Evolutionary conservation across 306 rosid genomes (phyloP), one percentile per base, ranked within the genome.

Genomic region (Corylus heterophylla): DNA sequence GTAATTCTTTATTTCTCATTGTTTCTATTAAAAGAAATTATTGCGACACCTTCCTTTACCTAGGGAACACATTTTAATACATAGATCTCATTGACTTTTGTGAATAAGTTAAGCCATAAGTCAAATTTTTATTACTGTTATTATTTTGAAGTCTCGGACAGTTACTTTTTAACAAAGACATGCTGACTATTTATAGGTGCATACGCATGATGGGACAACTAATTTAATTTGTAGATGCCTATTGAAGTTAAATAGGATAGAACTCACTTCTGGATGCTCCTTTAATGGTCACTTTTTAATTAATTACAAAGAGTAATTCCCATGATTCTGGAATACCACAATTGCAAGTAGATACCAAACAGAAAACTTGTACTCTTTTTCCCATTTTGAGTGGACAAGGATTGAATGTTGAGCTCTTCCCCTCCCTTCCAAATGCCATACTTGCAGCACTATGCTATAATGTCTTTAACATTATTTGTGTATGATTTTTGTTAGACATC

Each of bases 1-100:
- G 97, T 90, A 90, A 54, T 44, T 76, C 73, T 68, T 17, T 44
- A 76, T 71, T 73, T 64, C 75, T 69, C 51, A 1, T 39, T 18
- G 71, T 66, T 66, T 18, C 47, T 22, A 16, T 35, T 37, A 35
- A 37, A 22, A 31, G 49, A 64, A 64, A 25, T 22, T 58, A 22
- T 11, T 59, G 14, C 2, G 37, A 25, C 37, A 22, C 17, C 37
- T 25, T 25, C 0, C 25, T 59, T 59, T 12, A 22, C 16, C 14
- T 59, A 2, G 5, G 17, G 12, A 3, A 9, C 20, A 27, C 37
- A 11, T 59, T 59, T 25, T 59, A 22, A 22, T 59, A 22, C 37
- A 10, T 59, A 25, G n/a, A 25, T 58, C 66, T 11, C 17, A 12
- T n/a, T 55, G 66, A 59, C 14, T 18, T 9, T n/a, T 55, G 25